Conservation (phyloP, 2,329 filamentous ascomycete genomes). For the Camptophora hylomeconis region DNA sequence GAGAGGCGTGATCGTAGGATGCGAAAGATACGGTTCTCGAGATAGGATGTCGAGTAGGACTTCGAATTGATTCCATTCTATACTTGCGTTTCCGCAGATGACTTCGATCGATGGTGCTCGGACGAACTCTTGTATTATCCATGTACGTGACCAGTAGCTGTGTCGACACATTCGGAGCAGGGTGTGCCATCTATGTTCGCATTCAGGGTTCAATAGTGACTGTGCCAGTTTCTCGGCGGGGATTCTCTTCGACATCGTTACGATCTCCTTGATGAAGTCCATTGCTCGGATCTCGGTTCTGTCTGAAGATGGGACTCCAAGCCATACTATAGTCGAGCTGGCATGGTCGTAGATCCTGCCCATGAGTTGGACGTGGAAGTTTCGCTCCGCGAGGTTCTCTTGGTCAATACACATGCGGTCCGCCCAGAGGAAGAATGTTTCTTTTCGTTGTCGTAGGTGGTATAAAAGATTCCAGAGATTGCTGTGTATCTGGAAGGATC, state of each 20-base stretch:
- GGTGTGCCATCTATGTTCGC: slow-evolving; percentile 7
- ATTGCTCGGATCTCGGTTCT: slow-evolving; percentile 11
- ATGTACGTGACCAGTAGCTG: slow-evolving; percentile 7
- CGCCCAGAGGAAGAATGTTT: slow-evolving; percentile 12
- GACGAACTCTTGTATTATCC: slow-evolving; percentile 10
- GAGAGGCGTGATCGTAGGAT: slow-evolving; percentile 4
- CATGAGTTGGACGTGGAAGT: slow-evolving; percentile 16
- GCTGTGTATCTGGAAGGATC: slow-evolving; percentile 9
- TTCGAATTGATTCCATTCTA: slow-evolving; percentile 5
- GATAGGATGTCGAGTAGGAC: slow-evolving; percentile 2
- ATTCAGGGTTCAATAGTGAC: slow-evolving; percentile 1
- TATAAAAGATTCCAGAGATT: slow-evolving; percentile 14
- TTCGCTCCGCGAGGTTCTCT: slow-evolving; percentile 14
- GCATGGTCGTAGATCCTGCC: slow-evolving; percentile 14
- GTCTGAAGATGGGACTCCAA: slow-evolving; percentile 17
- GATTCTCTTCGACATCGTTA: slow-evolving; percentile 3
- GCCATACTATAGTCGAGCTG: slow-evolving; percentile 13
- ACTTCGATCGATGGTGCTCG: slow-evolving; percentile 11
- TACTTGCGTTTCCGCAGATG: slow-evolving; percentile 8
- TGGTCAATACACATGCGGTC: slow-evolving; percentile 17
- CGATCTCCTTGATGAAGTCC: slow-evolving; percentile 14
- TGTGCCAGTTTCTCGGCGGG: slow-evolving; percentile 1
- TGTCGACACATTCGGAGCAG: slow-evolving; percentile 4
- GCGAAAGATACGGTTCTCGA: neutral
- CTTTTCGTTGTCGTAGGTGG: slow-evolving; percentile 12